phyloP scores from a whole-genome alignment of 179 eudicot genomes.

The Beta lomatogona region DNA sequence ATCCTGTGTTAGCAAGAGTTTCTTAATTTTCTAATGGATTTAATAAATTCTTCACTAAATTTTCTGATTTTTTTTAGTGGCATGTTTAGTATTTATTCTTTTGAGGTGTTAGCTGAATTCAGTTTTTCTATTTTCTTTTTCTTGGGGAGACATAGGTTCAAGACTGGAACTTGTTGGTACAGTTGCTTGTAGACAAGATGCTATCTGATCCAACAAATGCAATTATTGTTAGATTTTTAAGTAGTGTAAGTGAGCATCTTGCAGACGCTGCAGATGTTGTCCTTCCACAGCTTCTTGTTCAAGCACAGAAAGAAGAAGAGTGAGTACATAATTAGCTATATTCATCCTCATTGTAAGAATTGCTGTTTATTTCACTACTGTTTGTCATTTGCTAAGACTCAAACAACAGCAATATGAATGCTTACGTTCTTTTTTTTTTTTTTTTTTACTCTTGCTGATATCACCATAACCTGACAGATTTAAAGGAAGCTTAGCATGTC shows the following conservation, averaged over 20 bases:
- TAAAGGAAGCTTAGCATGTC: neutral
- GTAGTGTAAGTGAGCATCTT: constrained; percentile 62
- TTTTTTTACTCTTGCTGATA: neutral
- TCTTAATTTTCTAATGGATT: neutral
- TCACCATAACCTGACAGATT: neutral
- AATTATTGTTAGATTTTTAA: constrained; percentile 57
- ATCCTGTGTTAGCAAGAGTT: neutral
- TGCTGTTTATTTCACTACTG: neutral
- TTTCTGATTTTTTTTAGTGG: neutral
- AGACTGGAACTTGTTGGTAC: constrained; percentile 62
- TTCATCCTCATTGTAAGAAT: constrained; percentile 3
- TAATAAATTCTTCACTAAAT: neutral
- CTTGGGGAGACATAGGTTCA: constrained; percentile 45
- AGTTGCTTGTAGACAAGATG: constrained; percentile 72
- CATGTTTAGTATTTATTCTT: too few relatives aligned
- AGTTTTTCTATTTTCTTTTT: neutral
- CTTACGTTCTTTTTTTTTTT: neutral
- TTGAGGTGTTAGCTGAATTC: neutral
- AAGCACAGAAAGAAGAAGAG: constrained; percentile 46
- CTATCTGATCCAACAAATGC: constrained; percentile 81
- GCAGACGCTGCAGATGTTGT: constrained; percentile 62
- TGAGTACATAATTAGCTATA: constrained; percentile 34
- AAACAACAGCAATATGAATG: neutral
- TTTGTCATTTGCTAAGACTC: neutral
- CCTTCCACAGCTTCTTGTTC: constrained; percentile 48